Conservation (phyloP, 768 basidiomycete genomes). For the Fibroporia radiculosa region DNA sequence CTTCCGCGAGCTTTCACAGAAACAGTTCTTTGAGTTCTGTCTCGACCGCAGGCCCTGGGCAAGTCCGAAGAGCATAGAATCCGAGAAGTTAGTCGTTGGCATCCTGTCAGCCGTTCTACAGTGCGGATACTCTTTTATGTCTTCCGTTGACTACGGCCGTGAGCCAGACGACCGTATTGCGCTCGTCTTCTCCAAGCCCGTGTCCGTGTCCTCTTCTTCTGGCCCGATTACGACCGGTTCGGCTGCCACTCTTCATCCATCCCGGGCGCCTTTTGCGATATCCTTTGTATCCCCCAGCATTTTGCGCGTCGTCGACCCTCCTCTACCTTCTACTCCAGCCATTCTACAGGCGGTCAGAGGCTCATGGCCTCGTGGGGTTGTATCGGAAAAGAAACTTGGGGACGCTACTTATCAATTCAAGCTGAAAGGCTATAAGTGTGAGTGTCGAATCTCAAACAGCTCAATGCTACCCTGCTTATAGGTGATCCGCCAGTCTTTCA, state of each 20-base stretch:
- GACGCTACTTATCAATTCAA: constrained; percentile 74
- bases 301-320: constrained; percentile 72
- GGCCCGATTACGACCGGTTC: constrained; percentile 33
- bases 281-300: constrained; percentile 63
- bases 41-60: constrained; percentile 70
- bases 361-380: constrained; percentile 75
- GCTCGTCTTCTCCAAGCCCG: constrained; percentile 59
- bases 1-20: constrained; percentile 46
- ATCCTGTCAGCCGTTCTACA: constrained; percentile 56
- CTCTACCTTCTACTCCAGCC: constrained; percentile 68
- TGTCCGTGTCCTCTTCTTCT: constrained; percentile 30
- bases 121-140: constrained; percentile 56
- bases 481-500: constrained; percentile 51
- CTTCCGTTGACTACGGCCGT: constrained; percentile 69
- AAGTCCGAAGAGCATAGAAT: constrained; percentile 52
- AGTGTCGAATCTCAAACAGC: constrained; percentile 20
- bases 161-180: constrained; percentile 68
- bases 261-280: constrained; percentile 49
- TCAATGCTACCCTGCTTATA: constrained; percentile 11
- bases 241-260: constrained; percentile 15
- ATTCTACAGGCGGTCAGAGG: constrained; percentile 72
- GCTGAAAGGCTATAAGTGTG: constrained; percentile 75
- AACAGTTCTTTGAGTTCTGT: constrained; percentile 59
- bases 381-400: constrained; percentile 68
- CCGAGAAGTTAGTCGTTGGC: constrained; percentile 65